Evolutionary conservation across 2,329 filamentous ascomycete genomes (phyloP), one percentile per base, ranked within the genome.

Genomic region (Scorias spongiosa): DNA sequence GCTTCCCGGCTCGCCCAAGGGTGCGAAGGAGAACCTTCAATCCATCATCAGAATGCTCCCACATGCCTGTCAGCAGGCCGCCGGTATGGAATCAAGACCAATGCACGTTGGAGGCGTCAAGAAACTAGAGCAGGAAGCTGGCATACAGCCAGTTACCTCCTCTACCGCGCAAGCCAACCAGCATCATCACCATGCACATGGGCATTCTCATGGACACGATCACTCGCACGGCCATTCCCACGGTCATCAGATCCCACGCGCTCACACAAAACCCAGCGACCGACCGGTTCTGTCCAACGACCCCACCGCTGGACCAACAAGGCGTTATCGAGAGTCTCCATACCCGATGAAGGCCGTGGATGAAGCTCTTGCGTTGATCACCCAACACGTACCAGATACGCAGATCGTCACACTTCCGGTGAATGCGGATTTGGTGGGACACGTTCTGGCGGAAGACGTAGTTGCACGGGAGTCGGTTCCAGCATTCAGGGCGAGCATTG

Each of bases 401-500:
- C 65, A 70, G 11, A 59, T 77, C 1, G 59, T 77, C 28, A 75
- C 68, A 40, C 65, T 69, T 1, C 71, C 75, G 6, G 81, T 93
- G 3, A 67, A 81, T 47, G 69, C 72, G 29, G 64, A 65, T 2
- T 66, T 96, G 1, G 75, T 89, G 1, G 86, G 86, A 7, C 76
- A 74, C 8, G 80, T 96, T 1, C 68, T 98, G 1, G 87, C 89
- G 0, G 78, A 87, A 57, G 82, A 93, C 51, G 80, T 98, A 18
- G 75, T 70, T 34, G 86, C 91, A 0, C 66, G 66, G 3, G 89
- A 95, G 59, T 77, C 81, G 7, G 91, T 98, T 0, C 91, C 91
- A 0, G 91, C 89, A 0, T 98, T 93, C 64, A 73, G 87, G 46
- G 91, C 91, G 14, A 96, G 89, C 58, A 96, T 95, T 36, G 91